Evolutionary conservation across 306 rosid species (phyloP).

Genomic region (Prinsepia uniflora): DNA sequence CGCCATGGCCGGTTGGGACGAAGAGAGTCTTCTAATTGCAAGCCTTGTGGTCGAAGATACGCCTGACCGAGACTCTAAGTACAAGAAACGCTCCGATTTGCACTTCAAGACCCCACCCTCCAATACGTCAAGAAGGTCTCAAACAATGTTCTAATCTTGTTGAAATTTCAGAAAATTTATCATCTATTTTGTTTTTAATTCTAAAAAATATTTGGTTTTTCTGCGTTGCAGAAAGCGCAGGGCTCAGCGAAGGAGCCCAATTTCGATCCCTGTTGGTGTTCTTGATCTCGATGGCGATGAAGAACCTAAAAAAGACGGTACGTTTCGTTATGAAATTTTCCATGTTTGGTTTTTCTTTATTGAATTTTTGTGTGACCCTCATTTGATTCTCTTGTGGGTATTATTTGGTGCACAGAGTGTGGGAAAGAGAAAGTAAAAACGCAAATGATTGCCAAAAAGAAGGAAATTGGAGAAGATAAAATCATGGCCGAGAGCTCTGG

Average conservation of each 20-base stretch:
- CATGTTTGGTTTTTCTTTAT: background rate
- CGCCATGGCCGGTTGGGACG: slow-evolving; percentile 98
- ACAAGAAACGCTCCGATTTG: slow-evolving; percentile 42
- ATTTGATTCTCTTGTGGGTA: background rate
- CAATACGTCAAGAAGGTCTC: slow-evolving; percentile 59
- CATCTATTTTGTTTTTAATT: background rate
- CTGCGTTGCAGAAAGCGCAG: slow-evolving; percentile 62
- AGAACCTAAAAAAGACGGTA: slow-evolving; percentile 54
- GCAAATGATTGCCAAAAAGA: slow-evolving; percentile 27
- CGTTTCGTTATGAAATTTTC: background rate
- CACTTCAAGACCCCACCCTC: slow-evolving; percentile 57
- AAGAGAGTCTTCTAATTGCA: slow-evolving; percentile 69
- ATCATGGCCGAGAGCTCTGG: slow-evolving; percentile 24
- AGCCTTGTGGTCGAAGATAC: slow-evolving; percentile 80
- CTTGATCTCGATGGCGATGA: slow-evolving; percentile 73
- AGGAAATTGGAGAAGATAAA: slow-evolving; percentile 35
- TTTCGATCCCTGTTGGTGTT: slow-evolving; percentile 41
- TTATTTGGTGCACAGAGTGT: slow-evolving; percentile 33
- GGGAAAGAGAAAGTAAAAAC: slow-evolving; percentile 35
- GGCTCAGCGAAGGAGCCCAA: slow-evolving; percentile 44
- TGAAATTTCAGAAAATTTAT: too few species aligned
- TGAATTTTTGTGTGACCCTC: background rate
- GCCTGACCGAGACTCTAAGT: slow-evolving; percentile 55
- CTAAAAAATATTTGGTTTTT: background rate
- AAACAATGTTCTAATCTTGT: background rate